Evolutionary conservation across 2,329 filamentous ascomycete genomes (phyloP).

Genomic region (Colletotrichum tofieldiae): DNA sequence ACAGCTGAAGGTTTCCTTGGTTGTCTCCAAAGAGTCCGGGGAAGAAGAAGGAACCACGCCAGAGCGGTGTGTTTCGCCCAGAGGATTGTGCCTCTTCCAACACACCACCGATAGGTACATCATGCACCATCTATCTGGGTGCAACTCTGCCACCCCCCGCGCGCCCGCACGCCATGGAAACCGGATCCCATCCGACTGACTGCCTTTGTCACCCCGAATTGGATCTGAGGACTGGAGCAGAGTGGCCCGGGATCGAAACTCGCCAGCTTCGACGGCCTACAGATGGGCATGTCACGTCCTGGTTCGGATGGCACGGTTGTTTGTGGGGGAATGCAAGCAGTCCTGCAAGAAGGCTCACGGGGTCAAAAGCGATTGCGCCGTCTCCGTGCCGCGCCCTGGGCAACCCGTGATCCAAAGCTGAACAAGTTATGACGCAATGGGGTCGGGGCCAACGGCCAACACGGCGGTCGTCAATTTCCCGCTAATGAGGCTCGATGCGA

Average conservation of each 20-base stretch:
- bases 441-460: neutral
- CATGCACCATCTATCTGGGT: neutral
- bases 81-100: neutral
- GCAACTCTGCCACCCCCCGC: neutral
- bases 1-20: neutral
- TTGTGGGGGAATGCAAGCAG: constrained; percentile 31
- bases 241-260: constrained; percentile 1
- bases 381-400: constrained; percentile 6
- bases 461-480: constrained; percentile 1
- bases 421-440: constrained; percentile 27
- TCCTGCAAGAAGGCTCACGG: constrained; percentile 34
- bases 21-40: constrained; percentile 5
- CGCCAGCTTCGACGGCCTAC: neutral
- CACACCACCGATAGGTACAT: neutral
- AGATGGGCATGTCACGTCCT: neutral
- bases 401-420: constrained; percentile 4
- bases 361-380: constrained; percentile 21
- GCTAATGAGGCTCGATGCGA: constrained; percentile 19
- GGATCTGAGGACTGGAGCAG: neutral
- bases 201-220: constrained; percentile 2
- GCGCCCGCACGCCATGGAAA: neutral
- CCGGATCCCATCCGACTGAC: constrained; percentile 5
- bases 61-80: neutral
- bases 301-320: constrained; percentile 39
- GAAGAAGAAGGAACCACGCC: neutral